Evolutionary conservation across 257 asterid genomes (phyloP).

Genomic region (Parsonsia alboflavescens): DNA sequence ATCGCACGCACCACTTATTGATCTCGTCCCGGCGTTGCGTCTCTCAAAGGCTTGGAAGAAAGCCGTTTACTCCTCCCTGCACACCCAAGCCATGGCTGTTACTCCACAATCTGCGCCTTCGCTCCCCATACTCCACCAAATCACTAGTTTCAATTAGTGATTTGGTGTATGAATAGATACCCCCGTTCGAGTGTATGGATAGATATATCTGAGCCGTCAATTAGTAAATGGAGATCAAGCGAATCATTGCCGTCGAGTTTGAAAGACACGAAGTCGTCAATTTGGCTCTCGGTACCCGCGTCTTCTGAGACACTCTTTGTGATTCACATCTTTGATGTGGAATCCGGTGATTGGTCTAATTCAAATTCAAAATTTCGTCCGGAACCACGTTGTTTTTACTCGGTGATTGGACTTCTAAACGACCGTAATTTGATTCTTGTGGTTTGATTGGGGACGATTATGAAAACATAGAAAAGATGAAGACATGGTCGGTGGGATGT

Average conservation of each 20-base stretch:
- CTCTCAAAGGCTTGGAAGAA: conserved; percentile 56
- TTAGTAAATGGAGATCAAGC: conserved; percentile 38
- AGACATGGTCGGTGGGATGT: conserved; percentile 40
- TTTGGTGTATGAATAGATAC: conserved; percentile 49
- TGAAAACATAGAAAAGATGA: conserved; percentile 27
- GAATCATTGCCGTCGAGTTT: conserved; percentile 49
- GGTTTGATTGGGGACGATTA: conserved; percentile 22
- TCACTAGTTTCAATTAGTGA: conserved; percentile 53
- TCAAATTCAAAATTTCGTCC: conserved; percentile 24
- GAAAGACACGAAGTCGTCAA: conserved; percentile 42
- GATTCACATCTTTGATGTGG: conserved; percentile 52
- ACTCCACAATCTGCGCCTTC: conserved; percentile 47
- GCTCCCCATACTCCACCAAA: conserved; percentile 34
- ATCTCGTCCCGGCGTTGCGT: conserved; percentile 43
- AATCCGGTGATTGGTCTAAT: conserved; percentile 39
- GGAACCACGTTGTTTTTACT: conserved; percentile 31
- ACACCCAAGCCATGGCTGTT: conserved; percentile 62
- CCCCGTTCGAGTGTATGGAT: conserved; percentile 66
- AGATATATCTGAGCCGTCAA: conserved; percentile 33
- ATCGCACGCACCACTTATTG: conserved; percentile 53
- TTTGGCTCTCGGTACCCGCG: conserved; percentile 50
- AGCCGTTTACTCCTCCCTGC: conserved; percentile 59
- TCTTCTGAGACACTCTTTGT: conserved; percentile 40
- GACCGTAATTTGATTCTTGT: conserved; percentile 31
- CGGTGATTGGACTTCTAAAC: conserved; percentile 33